Evolutionary conservation across 345 rosid species (phyloP).

Genomic region (Citrus inodora): DNA sequence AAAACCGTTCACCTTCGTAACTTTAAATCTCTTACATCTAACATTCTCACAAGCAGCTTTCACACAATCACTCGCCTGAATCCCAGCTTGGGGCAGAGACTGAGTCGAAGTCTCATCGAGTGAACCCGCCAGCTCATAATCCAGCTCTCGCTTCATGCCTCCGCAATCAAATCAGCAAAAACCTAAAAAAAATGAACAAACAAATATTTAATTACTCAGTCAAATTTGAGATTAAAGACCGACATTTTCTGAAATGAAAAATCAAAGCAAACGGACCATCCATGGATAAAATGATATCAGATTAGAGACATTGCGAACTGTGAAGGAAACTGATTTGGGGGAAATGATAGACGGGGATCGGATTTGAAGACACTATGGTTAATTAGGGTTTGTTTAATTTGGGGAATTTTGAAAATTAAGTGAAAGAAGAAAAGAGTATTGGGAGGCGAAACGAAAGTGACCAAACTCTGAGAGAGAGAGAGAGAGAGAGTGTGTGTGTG

Average conservation of each 20-base stretch:
- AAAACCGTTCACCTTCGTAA: conserved; percentile 58
- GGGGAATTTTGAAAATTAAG: conserved; percentile 11
- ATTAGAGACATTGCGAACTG: background rate
- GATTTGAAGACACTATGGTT: conserved; percentile 19
- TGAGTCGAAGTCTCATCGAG: conserved; percentile 26
- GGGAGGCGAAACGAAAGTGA: conserved; percentile 11
- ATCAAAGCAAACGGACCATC: background rate
- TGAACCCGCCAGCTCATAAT: conserved; percentile 25
- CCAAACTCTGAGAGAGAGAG: conserved; percentile 12
- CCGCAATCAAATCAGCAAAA: conserved; percentile 29
- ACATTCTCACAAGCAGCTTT: conserved; percentile 29
- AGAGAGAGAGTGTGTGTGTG: too few species aligned
- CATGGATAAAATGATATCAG: background rate
- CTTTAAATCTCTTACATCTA: conserved; percentile 55
- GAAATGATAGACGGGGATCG: background rate
- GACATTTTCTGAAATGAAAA: conserved; percentile 7
- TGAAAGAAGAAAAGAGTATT: conserved; percentile 3
- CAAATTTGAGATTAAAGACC: background rate
- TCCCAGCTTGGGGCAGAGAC: conserved; percentile 29
- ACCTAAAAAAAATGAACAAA: background rate
- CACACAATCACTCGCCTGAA: conserved; percentile 27
- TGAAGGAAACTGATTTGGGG: background rate
- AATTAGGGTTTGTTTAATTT: conserved; percentile 8
- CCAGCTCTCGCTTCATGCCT: conserved; percentile 62
- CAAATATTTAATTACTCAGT: background rate